These are phyloP conservation scores for Ciborinia camelliae DNA, from an alignment of 2,329 filamentous ascomycete species.

Conservation along the genomic window DNA sequence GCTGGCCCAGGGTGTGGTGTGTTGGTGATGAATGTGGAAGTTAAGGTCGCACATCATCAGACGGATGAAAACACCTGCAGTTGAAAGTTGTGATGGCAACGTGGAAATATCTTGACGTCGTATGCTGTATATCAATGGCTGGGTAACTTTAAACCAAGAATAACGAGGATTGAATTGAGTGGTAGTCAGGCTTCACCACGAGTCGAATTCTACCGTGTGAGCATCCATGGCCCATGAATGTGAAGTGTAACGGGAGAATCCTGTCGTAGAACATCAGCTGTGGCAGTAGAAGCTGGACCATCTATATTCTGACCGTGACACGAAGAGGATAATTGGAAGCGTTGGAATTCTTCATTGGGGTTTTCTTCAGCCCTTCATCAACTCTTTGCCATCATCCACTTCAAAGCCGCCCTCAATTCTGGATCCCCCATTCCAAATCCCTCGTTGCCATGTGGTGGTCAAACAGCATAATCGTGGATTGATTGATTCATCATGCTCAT, in stretches of 20 bases:
- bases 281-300: background rate
- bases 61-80: background rate
- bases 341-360: background rate
- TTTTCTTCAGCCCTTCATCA: background rate
- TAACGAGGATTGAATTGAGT: background rate
- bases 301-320: background rate
- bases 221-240: background rate
- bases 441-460: background rate
- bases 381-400: background rate
- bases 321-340: background rate
- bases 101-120: conserved; percentile 4
- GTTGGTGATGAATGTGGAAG: background rate
- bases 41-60: background rate
- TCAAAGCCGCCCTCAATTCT: background rate
- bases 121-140: background rate
- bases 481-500: background rate
- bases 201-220: background rate
- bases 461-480: background rate
- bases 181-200: background rate
- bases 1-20: background rate
- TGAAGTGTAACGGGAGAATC: background rate
- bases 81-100: conserved; percentile 8
- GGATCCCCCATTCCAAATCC: background rate
- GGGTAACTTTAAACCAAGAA: background rate
- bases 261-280: background rate